phyloP scores from a whole-genome alignment of 1,139 yeast species.

The Hemisphaericaspora subhashii region DNA sequence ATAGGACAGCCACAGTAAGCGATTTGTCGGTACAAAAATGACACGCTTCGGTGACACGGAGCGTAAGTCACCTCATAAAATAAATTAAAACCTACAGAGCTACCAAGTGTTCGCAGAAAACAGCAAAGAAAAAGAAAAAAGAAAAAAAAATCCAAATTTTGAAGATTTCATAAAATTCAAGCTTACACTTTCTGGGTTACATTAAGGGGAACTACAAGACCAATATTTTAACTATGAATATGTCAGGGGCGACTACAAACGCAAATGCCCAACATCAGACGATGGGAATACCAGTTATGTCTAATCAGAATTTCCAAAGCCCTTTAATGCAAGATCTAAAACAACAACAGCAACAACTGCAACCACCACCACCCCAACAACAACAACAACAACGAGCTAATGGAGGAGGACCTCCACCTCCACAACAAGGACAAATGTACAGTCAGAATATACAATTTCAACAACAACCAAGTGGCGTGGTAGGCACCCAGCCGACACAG shows the following conservation, averaged over 20 bases:
- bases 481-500: conserved; percentile 6
- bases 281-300: conserved; percentile 11
- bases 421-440: conserved; percentile 8
- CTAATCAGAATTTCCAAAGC: conserved; percentile 5
- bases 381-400: conserved; percentile 10
- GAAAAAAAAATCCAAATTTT: neutral
- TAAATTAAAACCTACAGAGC: no score
- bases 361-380: conserved; percentile 8
- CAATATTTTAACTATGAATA: conserved; percentile 13
- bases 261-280: conserved; percentile 8
- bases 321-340: conserved; percentile 16
- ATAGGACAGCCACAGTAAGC: no score
- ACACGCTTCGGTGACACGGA: no score
- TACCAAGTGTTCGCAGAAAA: no score
- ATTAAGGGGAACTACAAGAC: no score
- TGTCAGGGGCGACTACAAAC: conserved; percentile 5
- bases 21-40: no score
- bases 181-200: neutral
- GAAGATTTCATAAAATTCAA: neutral
- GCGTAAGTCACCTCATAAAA: no score
- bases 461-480: conserved; percentile 9
- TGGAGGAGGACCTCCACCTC: neutral
- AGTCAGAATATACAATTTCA: conserved; percentile 13
- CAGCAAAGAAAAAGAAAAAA: no score
- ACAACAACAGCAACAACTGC: conserved; percentile 10